These are phyloP conservation scores for Tuber umbilicatum DNA, from an alignment of 495 filamentous ascomycete species.

Conservation along the genomic window DNA sequence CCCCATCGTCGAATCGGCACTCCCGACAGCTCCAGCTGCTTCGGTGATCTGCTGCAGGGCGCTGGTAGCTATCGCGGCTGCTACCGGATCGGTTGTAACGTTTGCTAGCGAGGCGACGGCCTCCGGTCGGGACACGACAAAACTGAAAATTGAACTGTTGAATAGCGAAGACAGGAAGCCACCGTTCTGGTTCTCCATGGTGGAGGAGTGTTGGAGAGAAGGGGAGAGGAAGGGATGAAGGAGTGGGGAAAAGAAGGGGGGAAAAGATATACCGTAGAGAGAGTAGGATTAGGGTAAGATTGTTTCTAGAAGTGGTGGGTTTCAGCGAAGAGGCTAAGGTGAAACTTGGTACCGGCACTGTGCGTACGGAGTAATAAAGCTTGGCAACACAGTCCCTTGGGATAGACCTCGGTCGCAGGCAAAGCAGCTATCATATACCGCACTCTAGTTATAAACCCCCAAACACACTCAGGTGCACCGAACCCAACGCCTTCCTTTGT, in stretches of 20 bases:
- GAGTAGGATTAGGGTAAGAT: background rate
- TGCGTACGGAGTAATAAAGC: background rate
- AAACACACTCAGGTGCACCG: background rate
- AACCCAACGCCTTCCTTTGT: background rate
- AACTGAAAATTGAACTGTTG: background rate
- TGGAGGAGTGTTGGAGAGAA: background rate
- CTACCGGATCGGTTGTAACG: background rate
- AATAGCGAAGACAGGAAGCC: conserved; percentile 6
- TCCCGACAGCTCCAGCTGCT: background rate
- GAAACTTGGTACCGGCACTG: background rate
- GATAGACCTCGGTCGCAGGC: too few species aligned
- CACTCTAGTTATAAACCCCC: background rate
- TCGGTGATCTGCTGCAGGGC: background rate
- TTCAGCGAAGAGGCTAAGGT: background rate
- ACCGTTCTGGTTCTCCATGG: conserved; percentile 5
- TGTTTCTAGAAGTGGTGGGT: background rate
- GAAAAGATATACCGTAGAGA: background rate
- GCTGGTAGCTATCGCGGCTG: background rate
- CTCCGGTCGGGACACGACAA: background rate
- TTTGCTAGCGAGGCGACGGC: background rate
- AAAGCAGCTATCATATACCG: too few species aligned
- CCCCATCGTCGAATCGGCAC: background rate
- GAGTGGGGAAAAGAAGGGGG: background rate
- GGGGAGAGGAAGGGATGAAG: background rate
- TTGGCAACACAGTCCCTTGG: background rate